Conservation (phyloP, 768 basidiomycete genomes). For the Lentinula boryana region DNA sequence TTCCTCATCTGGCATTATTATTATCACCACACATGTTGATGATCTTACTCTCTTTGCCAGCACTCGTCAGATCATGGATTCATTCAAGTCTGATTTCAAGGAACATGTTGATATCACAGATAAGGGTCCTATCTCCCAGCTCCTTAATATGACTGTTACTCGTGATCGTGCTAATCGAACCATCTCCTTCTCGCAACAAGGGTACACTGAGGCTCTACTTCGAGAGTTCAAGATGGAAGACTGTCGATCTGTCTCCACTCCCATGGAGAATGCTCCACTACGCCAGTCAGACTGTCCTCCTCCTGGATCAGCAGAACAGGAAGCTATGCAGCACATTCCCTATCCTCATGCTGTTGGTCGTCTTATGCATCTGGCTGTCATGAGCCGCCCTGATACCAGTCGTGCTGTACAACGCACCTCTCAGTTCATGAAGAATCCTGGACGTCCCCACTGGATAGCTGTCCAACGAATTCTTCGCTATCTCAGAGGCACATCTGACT, state of each 20-base stretch:
- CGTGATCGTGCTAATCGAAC: neutral
- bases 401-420: slow-evolving; percentile 9
- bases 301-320: neutral
- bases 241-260: neutral
- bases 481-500: slow-evolving; percentile 1
- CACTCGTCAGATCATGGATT: neutral
- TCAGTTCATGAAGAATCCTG: slow-evolving; percentile 8
- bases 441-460: slow-evolving; percentile 8
- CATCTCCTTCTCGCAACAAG: slow-evolving; percentile 9
- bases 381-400: slow-evolving; percentile 11
- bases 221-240: neutral
- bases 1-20: neutral
- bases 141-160: slow-evolving; percentile 12
- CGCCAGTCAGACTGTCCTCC: neutral
- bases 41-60: neutral
- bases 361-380: slow-evolving; percentile 9
- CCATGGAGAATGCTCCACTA: neutral
- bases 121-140: slow-evolving; percentile 6
- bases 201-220: slow-evolving; percentile 5
- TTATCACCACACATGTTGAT: neutral
- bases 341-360: slow-evolving; percentile 5
- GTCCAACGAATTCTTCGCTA: slow-evolving; percentile 11
- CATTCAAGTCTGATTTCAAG: slow-evolving; percentile 8
- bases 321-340: neutral
- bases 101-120: slow-evolving; percentile 7